Evolutionary conservation across 1,139 yeast species (phyloP).

Genomic region (Geotrichum histeridarum): DNA sequence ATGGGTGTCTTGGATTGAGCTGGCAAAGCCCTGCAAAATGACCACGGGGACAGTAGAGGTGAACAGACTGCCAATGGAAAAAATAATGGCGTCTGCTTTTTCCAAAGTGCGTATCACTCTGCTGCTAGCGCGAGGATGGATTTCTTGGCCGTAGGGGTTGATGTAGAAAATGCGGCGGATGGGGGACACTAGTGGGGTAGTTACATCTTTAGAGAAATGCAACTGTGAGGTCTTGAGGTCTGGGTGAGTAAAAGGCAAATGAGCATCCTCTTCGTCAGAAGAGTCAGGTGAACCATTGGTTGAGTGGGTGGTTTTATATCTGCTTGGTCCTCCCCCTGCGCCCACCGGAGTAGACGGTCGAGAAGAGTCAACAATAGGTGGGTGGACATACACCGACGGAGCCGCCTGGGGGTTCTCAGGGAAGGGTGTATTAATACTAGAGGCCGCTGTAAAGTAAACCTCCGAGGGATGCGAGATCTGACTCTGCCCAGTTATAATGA

Average conservation of each 20-base stretch:
- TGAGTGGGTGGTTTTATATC: constrained; percentile 1
- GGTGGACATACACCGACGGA: constrained; percentile 4
- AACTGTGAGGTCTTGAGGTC: constrained; percentile 69
- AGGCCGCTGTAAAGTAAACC: background rate
- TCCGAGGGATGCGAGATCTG: constrained; percentile 80
- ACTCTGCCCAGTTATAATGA: constrained; percentile 84
- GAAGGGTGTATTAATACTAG: background rate
- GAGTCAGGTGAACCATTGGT: constrained; percentile 6
- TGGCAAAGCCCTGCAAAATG: constrained; percentile 67
- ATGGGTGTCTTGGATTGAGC: constrained; percentile 36
- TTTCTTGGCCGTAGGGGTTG: constrained; percentile 85
- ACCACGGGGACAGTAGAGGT: constrained; percentile 79
- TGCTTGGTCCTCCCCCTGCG: background rate
- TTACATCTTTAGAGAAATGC: constrained; percentile 51
- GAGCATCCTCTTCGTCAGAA: constrained; percentile 51
- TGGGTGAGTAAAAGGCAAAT: constrained; percentile 76
- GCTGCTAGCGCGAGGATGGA: constrained; percentile 68
- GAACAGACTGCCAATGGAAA: constrained; percentile 83
- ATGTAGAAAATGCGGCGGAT: constrained; percentile 71
- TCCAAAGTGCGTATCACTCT: constrained; percentile 54
- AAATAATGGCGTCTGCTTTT: constrained; percentile 51
- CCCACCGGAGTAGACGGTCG: background rate
- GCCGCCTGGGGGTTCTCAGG: background rate
- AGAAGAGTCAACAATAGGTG: constrained; percentile 1
- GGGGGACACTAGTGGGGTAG: constrained; percentile 66